phyloP scores from a whole-genome alignment of 345 rosid species.

The Acer saccharum region DNA sequence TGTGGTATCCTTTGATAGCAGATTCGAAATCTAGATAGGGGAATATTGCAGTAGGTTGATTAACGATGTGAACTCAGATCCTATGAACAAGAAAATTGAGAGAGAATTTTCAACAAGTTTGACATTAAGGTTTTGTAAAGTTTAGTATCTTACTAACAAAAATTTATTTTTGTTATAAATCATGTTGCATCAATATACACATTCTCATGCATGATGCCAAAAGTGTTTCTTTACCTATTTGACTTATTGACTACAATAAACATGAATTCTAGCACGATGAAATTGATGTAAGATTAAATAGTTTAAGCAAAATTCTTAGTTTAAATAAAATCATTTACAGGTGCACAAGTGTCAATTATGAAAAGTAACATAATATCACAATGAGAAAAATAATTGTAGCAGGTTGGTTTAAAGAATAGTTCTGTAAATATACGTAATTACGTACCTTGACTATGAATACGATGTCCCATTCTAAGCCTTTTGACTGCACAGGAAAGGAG shows the following conservation, averaged over 20 bases:
- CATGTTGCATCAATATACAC: neutral
- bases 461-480: constrained; percentile 96
- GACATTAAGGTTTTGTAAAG: neutral
- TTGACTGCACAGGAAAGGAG: constrained; percentile 63
- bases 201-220: neutral
- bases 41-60: neutral
- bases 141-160: neutral
- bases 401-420: neutral
- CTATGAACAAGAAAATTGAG: neutral
- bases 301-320: too few species aligned
- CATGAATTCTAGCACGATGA: neutral
- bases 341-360: neutral
- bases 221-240: neutral
- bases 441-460: constrained; percentile 93
- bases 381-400: constrained; percentile 1
- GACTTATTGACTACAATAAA: neutral
- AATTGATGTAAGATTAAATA: too few species aligned
- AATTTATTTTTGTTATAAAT: neutral
- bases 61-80: neutral
- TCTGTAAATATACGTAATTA: constrained; percentile 14
- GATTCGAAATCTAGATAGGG: neutral
- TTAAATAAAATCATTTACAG: neutral
- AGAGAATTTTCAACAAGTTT: neutral
- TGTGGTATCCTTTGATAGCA: neutral
- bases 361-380: neutral